Evolutionary conservation across 306 rosid genomes (phyloP), one percentile per base, ranked within the genome.

Genomic region (Dicorynia guianensis): DNA sequence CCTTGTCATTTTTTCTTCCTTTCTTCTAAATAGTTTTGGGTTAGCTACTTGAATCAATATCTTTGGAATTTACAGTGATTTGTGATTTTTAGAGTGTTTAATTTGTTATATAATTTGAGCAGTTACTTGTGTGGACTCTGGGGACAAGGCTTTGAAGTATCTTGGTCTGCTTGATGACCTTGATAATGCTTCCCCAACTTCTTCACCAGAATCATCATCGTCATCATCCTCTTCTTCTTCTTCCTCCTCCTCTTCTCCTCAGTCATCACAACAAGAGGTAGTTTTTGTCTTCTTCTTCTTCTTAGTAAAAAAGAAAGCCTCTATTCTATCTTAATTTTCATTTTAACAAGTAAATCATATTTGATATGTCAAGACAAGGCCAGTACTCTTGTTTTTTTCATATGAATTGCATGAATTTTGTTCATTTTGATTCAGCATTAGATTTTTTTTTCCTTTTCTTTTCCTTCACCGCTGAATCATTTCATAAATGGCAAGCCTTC

Each of bases 41-140:
- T 25, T 25, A 25, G 30, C 30, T 25, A 2, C 2, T 25, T 25
- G 1, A 25, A 25, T 25, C 30, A 1, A 2, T 25, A 25, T 61
- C 11, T 46, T 11, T 1, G 52, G 12, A 25, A n/a, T n/a, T n/a
- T n/a, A n/a, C n/a, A n/a, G n/a, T n/a, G n/a, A n/a, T n/a, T n/a
- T n/a, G n/a, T n/a, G n/a, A n/a, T n/a, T n/a, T n/a, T n/a, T n/a
- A n/a, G n/a, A n/a, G n/a, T n/a, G n/a, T n/a, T n/a, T n/a, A n/a
- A n/a, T n/a, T 56, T 56, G 11, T 56, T 36, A n/a, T 10, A 17
- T 25, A 25, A 25, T 25, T 3, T 47, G 4, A 49, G 81, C 88
- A 92, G 97, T 87, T 74, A 92, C 97, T 48, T 89, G 80, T 15
- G 87, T 92, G 62, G 90, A 92, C 34, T 92, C 97, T 54, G 97